Evolutionary conservation across 345 rosid genomes (phyloP).

Genomic region (Bretschneidera sinensis): DNA sequence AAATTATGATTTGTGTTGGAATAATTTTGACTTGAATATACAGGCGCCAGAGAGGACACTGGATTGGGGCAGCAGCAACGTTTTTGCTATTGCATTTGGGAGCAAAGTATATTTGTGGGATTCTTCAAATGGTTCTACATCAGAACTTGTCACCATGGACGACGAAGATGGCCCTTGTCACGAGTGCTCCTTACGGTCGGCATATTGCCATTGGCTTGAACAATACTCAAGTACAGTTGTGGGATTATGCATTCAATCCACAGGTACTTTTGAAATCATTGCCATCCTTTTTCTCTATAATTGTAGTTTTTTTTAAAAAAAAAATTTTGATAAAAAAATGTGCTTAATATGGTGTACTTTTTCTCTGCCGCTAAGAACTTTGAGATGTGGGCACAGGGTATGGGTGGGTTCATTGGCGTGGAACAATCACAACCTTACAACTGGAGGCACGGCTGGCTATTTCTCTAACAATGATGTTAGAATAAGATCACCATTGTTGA

Average conservation of each 20-base stretch:
- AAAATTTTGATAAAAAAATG: too few species aligned
- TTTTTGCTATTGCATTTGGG: too few species aligned
- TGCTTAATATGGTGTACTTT: too few species aligned
- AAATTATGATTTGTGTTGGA: too few species aligned
- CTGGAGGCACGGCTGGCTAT: constrained; percentile 42
- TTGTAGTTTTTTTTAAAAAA: too few species aligned
- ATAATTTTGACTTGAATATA: too few species aligned
- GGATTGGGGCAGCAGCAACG: too few species aligned
- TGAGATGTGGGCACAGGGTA: constrained; percentile 37
- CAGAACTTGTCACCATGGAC: too few species aligned
- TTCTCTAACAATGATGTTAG: constrained; percentile 41
- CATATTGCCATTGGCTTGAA: constrained; percentile 29
- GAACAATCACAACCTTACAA: constrained; percentile 38
- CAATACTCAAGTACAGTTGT: constrained; percentile 22
- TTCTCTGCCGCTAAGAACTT: constrained; percentile 36
- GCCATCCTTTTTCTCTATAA: not conserved
- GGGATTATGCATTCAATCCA: constrained; percentile 28
- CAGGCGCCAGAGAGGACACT: too few species aligned
- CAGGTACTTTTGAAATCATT: constrained; percentile 18
- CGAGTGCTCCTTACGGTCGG: constrained; percentile 30
- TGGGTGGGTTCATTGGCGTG: constrained; percentile 39
- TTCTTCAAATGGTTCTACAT: too few species aligned
- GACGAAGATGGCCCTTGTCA: too few species aligned
- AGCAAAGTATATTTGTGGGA: too few species aligned
- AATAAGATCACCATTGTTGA: constrained; percentile 36